Conservation (phyloP, 108 stramenopile genomes). For the Ochromonas danica region DNA sequence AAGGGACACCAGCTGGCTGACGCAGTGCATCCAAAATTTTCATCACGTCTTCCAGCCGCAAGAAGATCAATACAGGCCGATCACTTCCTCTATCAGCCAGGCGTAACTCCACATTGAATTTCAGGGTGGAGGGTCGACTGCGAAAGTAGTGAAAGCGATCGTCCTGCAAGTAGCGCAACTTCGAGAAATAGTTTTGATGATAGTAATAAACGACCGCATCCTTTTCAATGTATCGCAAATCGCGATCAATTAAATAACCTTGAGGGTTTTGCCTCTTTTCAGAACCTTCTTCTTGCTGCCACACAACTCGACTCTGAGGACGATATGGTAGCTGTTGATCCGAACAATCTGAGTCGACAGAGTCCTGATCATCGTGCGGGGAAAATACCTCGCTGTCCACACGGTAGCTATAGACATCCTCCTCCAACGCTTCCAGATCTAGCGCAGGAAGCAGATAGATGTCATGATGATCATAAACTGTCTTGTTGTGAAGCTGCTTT, state of each 20-base stretch:
- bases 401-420: too few relatives aligned
- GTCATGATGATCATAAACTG: constrained; percentile 26
- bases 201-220: neutral
- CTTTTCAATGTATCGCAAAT: too few relatives aligned
- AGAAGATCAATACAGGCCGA: neutral
- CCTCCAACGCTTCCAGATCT: too few relatives aligned
- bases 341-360: too few relatives aligned
- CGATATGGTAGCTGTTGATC: too few relatives aligned
- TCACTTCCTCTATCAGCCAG: too few relatives aligned
- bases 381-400: too few relatives aligned
- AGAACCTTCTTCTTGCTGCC: neutral
- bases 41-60: neutral
- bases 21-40: neutral
- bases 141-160: neutral
- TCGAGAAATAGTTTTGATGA: neutral
- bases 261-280: too few relatives aligned
- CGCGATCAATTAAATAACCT: too few relatives aligned
- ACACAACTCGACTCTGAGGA: too few relatives aligned
- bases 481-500: neutral
- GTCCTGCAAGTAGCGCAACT: neutral
- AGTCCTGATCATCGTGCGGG: too few relatives aligned
- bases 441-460: constrained; percentile 5
- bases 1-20: neutral
- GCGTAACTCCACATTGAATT: neutral
- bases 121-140: neutral